Evolutionary conservation across 805 yeast genomes (phyloP), one percentile per base, ranked within the genome.

Genomic region (Cyberlindnera petersonii): DNA sequence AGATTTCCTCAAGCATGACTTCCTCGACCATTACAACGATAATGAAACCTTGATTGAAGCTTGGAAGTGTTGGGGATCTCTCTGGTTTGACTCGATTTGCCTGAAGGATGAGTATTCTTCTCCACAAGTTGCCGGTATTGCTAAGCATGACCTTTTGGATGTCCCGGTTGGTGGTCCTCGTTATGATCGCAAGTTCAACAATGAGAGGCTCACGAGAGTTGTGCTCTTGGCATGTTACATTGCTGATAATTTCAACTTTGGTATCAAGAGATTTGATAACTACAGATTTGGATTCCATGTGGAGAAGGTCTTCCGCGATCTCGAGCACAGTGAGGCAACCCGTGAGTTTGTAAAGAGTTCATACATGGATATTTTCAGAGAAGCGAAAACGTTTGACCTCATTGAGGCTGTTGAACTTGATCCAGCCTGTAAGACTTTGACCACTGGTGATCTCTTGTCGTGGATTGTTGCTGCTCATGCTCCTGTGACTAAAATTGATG

Each of bases 21-120:
- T 52, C 43, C 33, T 82, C n/a, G 64, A 68, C 5, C 58, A 71
- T 47, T 79, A 77, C 49, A 70, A 76, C 46, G 66, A 73, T 34
- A 71, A 75, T 55, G 91, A 83, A 55, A 73, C 67, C 31, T 63
- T 84, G 35, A 77, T 84, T 30, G 94, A 85, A 59, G 82, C 79
- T 16, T 84, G 89, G 89, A 80, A 79, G 55, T 79, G 88, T 52
- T 83, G 91, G 87, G 94, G 94, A 2, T 74, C 87, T 0, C 56
- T 85, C 29, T 84, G 93, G 91, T 85, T 75, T 60, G 89, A 84
- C 58, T 63, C 65, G 19, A 65, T 84, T 27, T 53, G 65, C 13
- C 56, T 68, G 31, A 83, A 82, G 52, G 66, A 64, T 5, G 84
- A 78, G 47, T 74, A 71, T 47, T 61, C 61, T 28, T 72, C 66